phyloP scores from a whole-genome alignment of 495 filamentous ascomycete genomes.

The Penicillium argentinense region DNA sequence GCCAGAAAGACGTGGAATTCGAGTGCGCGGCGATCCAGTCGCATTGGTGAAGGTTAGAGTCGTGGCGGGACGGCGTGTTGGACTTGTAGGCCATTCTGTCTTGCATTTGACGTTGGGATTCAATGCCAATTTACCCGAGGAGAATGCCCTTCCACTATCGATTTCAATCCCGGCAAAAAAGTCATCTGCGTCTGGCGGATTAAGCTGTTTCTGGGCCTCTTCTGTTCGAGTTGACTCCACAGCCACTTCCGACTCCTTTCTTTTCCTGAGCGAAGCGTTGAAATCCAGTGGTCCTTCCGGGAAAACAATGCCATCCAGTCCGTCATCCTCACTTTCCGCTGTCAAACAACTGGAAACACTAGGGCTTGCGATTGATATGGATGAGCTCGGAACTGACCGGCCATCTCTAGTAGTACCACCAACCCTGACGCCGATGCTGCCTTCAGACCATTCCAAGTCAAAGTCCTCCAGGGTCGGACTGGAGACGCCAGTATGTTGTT shows the following conservation, averaged over 20 bases:
- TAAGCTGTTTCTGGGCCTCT: slow-evolving; percentile 29
- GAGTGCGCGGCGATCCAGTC: slow-evolving; percentile 48
- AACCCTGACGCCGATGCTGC: slow-evolving; percentile 83
- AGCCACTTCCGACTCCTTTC: slow-evolving; percentile 54
- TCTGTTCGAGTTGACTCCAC: slow-evolving; percentile 30
- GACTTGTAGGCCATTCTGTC: slow-evolving; percentile 61
- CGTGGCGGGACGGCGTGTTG: slow-evolving; percentile 71
- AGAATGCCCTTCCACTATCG: slow-evolving; percentile 77
- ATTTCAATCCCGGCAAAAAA: slow-evolving; percentile 87
- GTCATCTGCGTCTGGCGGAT: slow-evolving; percentile 63
- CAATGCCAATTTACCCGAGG: slow-evolving; percentile 74
- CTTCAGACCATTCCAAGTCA: slow-evolving; percentile 84
- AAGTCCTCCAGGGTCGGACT: slow-evolving; percentile 70
- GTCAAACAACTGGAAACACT: slow-evolving; percentile 88
- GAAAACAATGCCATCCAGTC: slow-evolving; percentile 76
- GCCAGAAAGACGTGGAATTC: slow-evolving; percentile 63
- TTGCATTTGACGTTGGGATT: slow-evolving; percentile 94
- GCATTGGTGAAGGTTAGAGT: slow-evolving; percentile 87
- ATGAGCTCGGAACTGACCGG: slow-evolving; percentile 76
- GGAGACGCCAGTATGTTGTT: slow-evolving; percentile 57
- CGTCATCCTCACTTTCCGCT: slow-evolving; percentile 91
- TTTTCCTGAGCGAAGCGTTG: slow-evolving; percentile 68
- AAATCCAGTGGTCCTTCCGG: slow-evolving; percentile 83
- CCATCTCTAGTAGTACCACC: slow-evolving; percentile 78
- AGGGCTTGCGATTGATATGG: slow-evolving; percentile 84